Evolutionary conservation across 768 basidiomycete genomes (phyloP).

Genomic region (Russula compacta): DNA sequence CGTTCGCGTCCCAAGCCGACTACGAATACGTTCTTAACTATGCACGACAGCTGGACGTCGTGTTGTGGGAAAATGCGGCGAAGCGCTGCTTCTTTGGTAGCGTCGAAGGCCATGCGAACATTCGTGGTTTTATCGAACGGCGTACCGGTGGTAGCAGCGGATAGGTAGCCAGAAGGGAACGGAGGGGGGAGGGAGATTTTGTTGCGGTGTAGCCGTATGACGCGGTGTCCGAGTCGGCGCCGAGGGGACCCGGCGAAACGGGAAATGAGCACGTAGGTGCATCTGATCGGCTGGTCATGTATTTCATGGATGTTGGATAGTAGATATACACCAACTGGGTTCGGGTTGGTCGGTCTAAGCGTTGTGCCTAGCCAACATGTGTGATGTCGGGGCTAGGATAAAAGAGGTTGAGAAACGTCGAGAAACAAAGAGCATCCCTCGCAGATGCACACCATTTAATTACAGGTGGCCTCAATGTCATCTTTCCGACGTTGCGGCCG

Average conservation of each 20-base stretch:
- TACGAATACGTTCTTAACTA: conserved; percentile 83
- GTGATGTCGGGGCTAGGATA: neutral
- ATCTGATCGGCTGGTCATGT: neutral
- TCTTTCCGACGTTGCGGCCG: neutral
- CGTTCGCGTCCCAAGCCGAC: conserved; percentile 79
- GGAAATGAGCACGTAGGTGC: neutral
- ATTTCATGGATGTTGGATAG: neutral
- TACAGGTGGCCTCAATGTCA: neutral
- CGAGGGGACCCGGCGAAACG: neutral
- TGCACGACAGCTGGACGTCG: conserved; percentile 71
- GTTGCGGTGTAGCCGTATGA: neutral
- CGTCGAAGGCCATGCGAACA: conserved; percentile 67
- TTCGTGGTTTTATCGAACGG: conserved; percentile 73
- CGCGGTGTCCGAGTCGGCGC: neutral
- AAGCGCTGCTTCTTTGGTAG: conserved; percentile 80
- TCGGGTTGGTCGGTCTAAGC: neutral
- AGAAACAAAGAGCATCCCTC: neutral
- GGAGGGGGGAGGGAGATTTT: neutral
- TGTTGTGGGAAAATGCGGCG: conserved; percentile 70
- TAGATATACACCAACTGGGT: neutral
- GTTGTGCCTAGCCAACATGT: neutral
- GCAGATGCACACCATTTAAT: neutral
- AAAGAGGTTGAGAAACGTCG: neutral
- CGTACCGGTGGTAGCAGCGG: conserved; percentile 34
- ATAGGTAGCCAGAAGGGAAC: neutral